Conservation (phyloP, 495 filamentous ascomycete species). For the Pseudoneurospora amorphoporcata region DNA sequence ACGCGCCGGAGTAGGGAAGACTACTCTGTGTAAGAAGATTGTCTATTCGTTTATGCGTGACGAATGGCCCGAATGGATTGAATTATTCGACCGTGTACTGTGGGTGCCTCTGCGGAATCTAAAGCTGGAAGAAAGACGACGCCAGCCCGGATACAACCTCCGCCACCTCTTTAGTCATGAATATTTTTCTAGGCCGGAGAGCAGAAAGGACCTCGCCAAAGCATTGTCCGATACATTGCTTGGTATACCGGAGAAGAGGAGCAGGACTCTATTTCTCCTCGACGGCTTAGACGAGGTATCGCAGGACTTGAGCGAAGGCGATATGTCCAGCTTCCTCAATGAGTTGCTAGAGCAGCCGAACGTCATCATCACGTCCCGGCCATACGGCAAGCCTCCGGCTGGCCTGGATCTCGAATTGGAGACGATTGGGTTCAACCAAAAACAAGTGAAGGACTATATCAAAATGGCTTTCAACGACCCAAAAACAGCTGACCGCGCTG, state of each 20-base stretch:
- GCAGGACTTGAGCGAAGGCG: constrained; percentile 10
- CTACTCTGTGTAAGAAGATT: constrained; percentile 35
- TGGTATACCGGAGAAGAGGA: constrained; percentile 3
- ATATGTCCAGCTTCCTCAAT: constrained; percentile 18
- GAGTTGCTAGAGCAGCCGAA: constrained; percentile 26
- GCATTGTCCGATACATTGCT: constrained; percentile 3
- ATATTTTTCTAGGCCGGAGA: constrained; percentile 18
- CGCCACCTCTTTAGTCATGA: constrained; percentile 18
- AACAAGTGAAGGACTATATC: constrained; percentile 25
- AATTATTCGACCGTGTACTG: constrained; percentile 26
- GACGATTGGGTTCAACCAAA: constrained; percentile 25
- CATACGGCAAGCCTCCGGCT: constrained; percentile 13
- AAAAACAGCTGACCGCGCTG: constrained; percentile 15
- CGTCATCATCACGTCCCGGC: constrained; percentile 30
- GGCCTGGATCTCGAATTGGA: constrained; percentile 18
- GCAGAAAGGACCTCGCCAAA: constrained; percentile 4
- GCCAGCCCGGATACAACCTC: no score
- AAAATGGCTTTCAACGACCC: constrained; percentile 9
- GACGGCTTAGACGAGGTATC: constrained; percentile 35
- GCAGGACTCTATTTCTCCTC: constrained; percentile 26
- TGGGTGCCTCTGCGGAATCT: constrained; percentile 28
- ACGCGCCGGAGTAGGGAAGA: no score
- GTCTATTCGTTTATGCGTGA: constrained; percentile 20
- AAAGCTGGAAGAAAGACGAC: constrained; percentile 16
- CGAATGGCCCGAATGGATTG: constrained; percentile 9